Evolutionary conservation across 2,329 filamentous ascomycete genomes (phyloP).

Genomic region (Didymella pomorum): DNA sequence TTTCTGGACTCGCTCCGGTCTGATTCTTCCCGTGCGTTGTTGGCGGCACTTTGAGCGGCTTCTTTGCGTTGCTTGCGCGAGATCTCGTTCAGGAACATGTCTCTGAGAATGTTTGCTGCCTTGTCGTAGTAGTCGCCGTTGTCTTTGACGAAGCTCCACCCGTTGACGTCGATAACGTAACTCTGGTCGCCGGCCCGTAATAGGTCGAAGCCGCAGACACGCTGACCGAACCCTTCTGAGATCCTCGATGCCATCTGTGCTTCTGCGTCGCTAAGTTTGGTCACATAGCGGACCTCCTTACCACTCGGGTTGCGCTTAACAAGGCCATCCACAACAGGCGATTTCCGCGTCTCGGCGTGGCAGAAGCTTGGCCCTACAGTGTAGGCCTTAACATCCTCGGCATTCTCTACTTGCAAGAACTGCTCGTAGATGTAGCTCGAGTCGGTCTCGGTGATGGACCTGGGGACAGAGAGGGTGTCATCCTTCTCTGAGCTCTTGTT

Average conservation of each 20-base stretch:
- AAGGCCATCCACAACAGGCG: slow-evolving; percentile 93
- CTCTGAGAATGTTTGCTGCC: slow-evolving; percentile 82
- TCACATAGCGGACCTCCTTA: slow-evolving; percentile 96
- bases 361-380: slow-evolving; percentile 93
- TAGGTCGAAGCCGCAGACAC: slow-evolving; percentile 95
- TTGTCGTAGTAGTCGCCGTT: slow-evolving; percentile 98
- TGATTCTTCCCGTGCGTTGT: slow-evolving; percentile 42
- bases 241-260: slow-evolving; percentile 88
- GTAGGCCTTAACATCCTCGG: slow-evolving; percentile 98
- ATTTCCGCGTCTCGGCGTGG: slow-evolving; percentile 96
- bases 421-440: slow-evolving; percentile 97
- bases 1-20: slow-evolving; percentile 42
- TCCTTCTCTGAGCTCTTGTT: slow-evolving; percentile 99
- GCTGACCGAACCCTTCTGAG: slow-evolving; percentile 88
- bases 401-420: slow-evolving; percentile 95
- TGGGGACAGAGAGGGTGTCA: slow-evolving; percentile 75
- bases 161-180: slow-evolving; percentile 98
- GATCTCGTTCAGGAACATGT: slow-evolving; percentile 87
- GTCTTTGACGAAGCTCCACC: slow-evolving; percentile 99
- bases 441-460: slow-evolving; percentile 79
- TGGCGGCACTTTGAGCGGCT: slow-evolving; percentile 49
- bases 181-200: slow-evolving; percentile 87
- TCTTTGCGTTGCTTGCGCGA: slow-evolving; percentile 62
- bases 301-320: slow-evolving; percentile 96
- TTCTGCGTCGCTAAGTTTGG: slow-evolving; percentile 80